phyloP scores from a whole-genome alignment of 1,139 yeast genomes.

The Yamadazyma diospyri region DNA sequence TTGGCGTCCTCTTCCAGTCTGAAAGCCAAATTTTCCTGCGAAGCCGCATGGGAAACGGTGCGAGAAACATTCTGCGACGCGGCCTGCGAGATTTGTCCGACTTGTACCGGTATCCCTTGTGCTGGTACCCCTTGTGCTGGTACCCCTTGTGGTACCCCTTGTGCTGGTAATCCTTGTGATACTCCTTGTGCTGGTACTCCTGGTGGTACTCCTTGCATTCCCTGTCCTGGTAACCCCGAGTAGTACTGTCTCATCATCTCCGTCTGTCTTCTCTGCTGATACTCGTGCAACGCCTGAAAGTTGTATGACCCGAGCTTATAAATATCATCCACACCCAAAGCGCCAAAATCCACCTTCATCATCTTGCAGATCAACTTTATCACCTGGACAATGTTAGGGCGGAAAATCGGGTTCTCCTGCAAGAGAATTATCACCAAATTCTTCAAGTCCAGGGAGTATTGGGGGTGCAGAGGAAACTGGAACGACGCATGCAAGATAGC shows the following conservation, averaged over 20 bases:
- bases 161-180: neutral
- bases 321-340: conserved; percentile 32
- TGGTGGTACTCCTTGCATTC: conserved; percentile 9
- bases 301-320: conserved; percentile 39
- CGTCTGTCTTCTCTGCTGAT: conserved; percentile 39
- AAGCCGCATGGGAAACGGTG: no score
- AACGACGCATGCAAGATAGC: conserved; percentile 68
- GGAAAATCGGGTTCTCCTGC: conserved; percentile 70
- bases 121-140: neutral
- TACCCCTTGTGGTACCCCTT: neutral
- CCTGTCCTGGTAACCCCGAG: conserved; percentile 30
- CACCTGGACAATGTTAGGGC: conserved; percentile 85
- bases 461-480: conserved; percentile 55
- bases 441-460: conserved; percentile 58
- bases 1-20: neutral
- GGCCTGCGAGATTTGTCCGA: no score
- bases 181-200: neutral
- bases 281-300: conserved; percentile 44
- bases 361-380: conserved; percentile 35
- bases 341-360: conserved; percentile 26
- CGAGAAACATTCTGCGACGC: neutral
- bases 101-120: neutral
- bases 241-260: conserved; percentile 27
- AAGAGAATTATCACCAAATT: conserved; percentile 76
- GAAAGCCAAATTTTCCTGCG: no score